A percentile compares a stretch with the other conserved stretches of the same genome.
Conservation (phyloP, 2,329 filamentous ascomycete genomes). For the Talaromyces pinophilus region DNA sequence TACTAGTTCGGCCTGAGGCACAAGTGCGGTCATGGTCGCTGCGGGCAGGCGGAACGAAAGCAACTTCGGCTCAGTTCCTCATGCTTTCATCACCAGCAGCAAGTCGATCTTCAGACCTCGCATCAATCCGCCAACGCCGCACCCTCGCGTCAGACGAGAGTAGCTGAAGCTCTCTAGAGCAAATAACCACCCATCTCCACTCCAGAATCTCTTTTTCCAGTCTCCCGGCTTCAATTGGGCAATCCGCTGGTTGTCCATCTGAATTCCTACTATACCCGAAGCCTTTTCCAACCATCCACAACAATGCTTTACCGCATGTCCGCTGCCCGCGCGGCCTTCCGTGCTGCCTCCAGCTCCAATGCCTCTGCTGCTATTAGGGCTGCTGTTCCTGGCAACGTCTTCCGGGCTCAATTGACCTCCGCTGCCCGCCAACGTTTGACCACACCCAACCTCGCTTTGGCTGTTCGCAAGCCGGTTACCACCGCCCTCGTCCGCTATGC, state of each 20-base stretch:
- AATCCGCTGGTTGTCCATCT: slow-evolving; percentile 24
- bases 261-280: slow-evolving; percentile 33
- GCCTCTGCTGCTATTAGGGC: slow-evolving; percentile 44
- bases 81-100: slow-evolving; percentile 22
- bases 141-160: slow-evolving; percentile 32
- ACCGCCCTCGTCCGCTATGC: slow-evolving; percentile 54
- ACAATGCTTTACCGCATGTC: slow-evolving; percentile 51
- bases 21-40: slow-evolving; percentile 25
- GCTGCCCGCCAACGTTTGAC: slow-evolving; percentile 43
- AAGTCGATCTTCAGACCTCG: slow-evolving; percentile 15
- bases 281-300: slow-evolving; percentile 29
- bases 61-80: slow-evolving; percentile 21
- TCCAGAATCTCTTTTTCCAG: slow-evolving; percentile 27
- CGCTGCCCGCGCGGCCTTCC: slow-evolving; percentile 48
- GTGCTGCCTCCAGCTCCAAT: slow-evolving; percentile 48
- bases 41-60: slow-evolving; percentile 25
- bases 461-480: slow-evolving; percentile 48
- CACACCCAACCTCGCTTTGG: slow-evolving; percentile 45
- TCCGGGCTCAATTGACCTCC: slow-evolving; percentile 49
- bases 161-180: slow-evolving; percentile 32
- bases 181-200: slow-evolving; percentile 37
- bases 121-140: slow-evolving; percentile 20
- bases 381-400: slow-evolving; percentile 42
- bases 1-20: slow-evolving; percentile 32
- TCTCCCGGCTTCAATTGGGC: slow-evolving; percentile 38